Evolutionary conservation across 2,329 filamentous ascomycete genomes (phyloP).

Genomic region (Stachybotrys echinatus): DNA sequence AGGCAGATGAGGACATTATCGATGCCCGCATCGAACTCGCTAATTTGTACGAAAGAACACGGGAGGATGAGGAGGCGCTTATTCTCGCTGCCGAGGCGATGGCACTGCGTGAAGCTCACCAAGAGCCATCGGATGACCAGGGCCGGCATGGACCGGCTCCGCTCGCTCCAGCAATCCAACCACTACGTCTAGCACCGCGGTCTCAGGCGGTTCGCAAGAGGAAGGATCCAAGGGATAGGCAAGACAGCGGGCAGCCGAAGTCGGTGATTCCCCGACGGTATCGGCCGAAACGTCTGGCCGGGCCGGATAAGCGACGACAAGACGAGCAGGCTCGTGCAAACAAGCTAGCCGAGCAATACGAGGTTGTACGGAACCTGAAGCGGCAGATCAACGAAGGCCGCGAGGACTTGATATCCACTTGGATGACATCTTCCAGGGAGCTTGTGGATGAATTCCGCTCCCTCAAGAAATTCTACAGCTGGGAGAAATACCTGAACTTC

Average conservation of each 20-base stretch:
- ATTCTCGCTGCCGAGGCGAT: conserved; percentile 73
- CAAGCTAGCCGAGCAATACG: conserved; percentile 35
- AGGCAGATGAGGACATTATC: conserved; percentile 65
- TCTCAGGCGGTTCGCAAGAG: conserved; percentile 2
- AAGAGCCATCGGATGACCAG: not conserved
- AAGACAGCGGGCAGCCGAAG: not conserved
- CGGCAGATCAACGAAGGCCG: conserved; percentile 35
- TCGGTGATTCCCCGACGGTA: conserved; percentile 33
- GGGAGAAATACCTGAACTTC: conserved; percentile 60
- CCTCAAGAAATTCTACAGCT: conserved; percentile 59
- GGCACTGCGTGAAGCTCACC: conserved; percentile 48
- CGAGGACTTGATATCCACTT: conserved; percentile 38
- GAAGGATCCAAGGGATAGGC: not conserved
- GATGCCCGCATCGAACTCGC: conserved; percentile 75
- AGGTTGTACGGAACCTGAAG: conserved; percentile 36
- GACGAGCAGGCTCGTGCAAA: conserved; percentile 37
- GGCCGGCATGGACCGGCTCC: not conserved
- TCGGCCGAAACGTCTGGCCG: conserved; percentile 39
- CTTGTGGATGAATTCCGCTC: conserved; percentile 60
- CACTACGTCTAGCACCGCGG: conserved; percentile 8
- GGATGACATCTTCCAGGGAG: conserved; percentile 55
- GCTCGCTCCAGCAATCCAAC: conserved; percentile 2
- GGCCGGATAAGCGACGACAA: conserved; percentile 36
- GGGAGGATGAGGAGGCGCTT: conserved; percentile 70
- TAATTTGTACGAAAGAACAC: conserved; percentile 74